A percentile compares a stretch with the other conserved stretches of the same genome.
phyloP scores from a whole-genome alignment of 805 yeast species.

The Blastobotrys peoriensis region DNA sequence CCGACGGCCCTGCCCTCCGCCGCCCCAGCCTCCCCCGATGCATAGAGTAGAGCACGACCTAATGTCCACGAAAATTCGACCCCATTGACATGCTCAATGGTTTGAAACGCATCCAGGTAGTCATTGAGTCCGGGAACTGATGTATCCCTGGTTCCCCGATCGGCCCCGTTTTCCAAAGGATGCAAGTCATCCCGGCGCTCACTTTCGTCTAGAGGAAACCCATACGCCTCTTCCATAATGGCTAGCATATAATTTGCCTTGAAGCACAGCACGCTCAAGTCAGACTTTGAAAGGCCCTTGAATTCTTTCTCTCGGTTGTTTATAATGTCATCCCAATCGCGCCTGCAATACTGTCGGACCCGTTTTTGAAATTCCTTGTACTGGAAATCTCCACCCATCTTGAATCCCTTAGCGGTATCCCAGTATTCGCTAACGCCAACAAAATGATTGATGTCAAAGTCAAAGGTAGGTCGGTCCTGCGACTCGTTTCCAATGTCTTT shows the following conservation, averaged over 20 bases:
- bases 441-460: slow-evolving; percentile 74
- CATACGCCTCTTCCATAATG: slow-evolving; percentile 86
- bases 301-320: slow-evolving; percentile 50
- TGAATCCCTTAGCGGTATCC: slow-evolving; percentile 91
- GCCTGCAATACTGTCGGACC: slow-evolving; percentile 67
- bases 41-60: slow-evolving; percentile 79
- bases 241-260: slow-evolving; percentile 92
- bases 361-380: slow-evolving; percentile 64
- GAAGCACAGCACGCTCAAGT: slow-evolving; percentile 72
- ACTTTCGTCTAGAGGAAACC: slow-evolving; percentile 46
- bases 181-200: too few relatives aligned
- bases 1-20: not conserved
- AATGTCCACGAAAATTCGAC: slow-evolving; percentile 92
- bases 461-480: slow-evolving; percentile 52
- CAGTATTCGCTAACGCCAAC: slow-evolving; percentile 95
- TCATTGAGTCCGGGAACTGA: slow-evolving; percentile 4
- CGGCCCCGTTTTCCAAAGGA: too few relatives aligned
- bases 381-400: slow-evolving; percentile 75
- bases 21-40: slow-evolving; percentile 27
- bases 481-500: slow-evolving; percentile 10
- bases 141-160: slow-evolving; percentile 10
- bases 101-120: slow-evolving; percentile 47
- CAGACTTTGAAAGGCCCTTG: slow-evolving; percentile 47
- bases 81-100: slow-evolving; percentile 74
- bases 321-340: slow-evolving; percentile 56